Evolutionary conservation across 768 basidiomycete genomes (phyloP), one percentile per base, ranked within the genome.

Genomic region (Boletus vinaceobasis): DNA sequence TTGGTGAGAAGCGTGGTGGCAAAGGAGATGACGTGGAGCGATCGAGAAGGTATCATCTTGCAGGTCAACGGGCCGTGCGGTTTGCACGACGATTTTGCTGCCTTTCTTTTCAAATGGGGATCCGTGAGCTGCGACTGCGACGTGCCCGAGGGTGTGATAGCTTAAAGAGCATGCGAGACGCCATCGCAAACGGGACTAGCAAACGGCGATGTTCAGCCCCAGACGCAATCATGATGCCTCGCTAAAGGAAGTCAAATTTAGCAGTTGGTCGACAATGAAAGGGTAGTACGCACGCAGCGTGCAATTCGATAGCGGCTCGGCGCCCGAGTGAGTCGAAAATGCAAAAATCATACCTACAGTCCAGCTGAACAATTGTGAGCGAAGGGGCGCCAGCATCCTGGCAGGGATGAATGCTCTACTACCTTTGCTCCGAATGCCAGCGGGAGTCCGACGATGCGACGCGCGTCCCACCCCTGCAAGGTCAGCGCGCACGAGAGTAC

Each of bases 1-100:
- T 60, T 69, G 42, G 60, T 59, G 51, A 67, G 36, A 54, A 65
- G 43, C 67, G 53, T 56, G 52, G 56, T 3, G 31, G 53, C 29
- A 7, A 57, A 50, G 39, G 60, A 61, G 48, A 61, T 17, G 52
- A 50, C 9, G 31, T 61, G 50, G 37, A 65, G 40, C 13, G 58
- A 47, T 45, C 57, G 59, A 43, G 43, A 47, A 19, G 52, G 32
- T 5, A 47, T 58, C 66, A 66, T 67, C 48, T 29, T 63, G 49
- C 32, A 11, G 14, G 46, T n/a, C 13, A 33, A 43, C 23, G 51
- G 29, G 43, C 19, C 29, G 55, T 47, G 31, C 43, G 39, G 33
- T 39, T 9, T 26, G 32, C 38, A 23, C 44, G 26, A 33, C 19
- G 54, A 7, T 17, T 11, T 40, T 38, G 9, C 46, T 38, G 9